Base-by-base conservation (phyloP, 2,329 filamentous ascomycete species). In the Pseudogymnoascus verrucosus region DNA sequence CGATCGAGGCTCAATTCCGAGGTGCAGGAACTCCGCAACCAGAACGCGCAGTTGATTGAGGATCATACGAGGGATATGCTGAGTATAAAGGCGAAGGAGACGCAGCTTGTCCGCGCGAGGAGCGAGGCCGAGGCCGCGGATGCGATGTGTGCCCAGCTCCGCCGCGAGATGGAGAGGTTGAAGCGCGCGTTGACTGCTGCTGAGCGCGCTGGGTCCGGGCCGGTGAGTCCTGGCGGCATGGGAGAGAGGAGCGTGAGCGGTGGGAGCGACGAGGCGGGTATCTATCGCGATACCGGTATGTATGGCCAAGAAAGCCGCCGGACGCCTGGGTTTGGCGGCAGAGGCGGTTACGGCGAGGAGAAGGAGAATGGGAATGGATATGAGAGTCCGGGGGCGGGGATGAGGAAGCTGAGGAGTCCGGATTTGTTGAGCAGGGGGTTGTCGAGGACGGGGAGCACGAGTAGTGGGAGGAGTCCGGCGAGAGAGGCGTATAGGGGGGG, bases 41-140 rank as follows among this genome's bases (percentile, higher is more conserved):
- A 97, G 74, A 99, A 99, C 71, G 95, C 95, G 23, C 89, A 95
- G 67, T 81, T 99, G 36, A 99, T 99, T 66, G 95, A 99, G 76
- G 93, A 98, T 71, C 93, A 98, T 74, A 99, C 95, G 0, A 84
- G 93, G 59, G 93, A 99, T 71, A 91, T 97, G 0, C 81, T 99
- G 44, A 95, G 92, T 69, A 96, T 99, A 78, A 98, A 98, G 75
- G 95, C 95, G 12, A 99, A 99, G 76, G 95, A 99, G 76, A 98
- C 95, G 2, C 95, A 99, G 71, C 83, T 99, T 4, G 93, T 98
- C 8, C 88, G 95, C 51, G 93, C 95, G 10, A 84, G 93, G 63
- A 92, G 90, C 68, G 95, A 99, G 71, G 90, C 89, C 34, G 93
- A 98, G 74, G 87, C 90, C 0, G 90, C 93, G 0, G 92, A 97